These are phyloP conservation scores for Acarospora socialis DNA, from an alignment of 2,329 filamentous ascomycete genomes.

Conservation along the genomic window DNA sequence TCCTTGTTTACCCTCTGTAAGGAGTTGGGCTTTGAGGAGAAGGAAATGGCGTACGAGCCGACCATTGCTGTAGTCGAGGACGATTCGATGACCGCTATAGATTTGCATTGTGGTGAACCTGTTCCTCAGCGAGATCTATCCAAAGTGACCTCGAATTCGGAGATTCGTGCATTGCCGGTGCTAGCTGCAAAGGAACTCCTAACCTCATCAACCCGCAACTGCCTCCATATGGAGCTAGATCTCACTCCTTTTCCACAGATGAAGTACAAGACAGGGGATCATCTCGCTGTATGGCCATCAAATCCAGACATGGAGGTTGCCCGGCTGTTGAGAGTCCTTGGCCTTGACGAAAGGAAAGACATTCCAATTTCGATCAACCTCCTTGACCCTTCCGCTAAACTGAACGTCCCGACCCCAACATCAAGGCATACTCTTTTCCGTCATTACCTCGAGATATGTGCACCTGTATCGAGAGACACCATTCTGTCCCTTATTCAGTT, in stretches of 20 bases:
- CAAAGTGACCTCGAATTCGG: constrained; percentile 4
- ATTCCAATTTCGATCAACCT: constrained; percentile 19
- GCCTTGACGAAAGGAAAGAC: constrained; percentile 13
- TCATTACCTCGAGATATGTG: constrained; percentile 2
- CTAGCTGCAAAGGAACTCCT: constrained; percentile 23
- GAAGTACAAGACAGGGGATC: constrained; percentile 31
- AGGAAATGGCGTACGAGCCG: constrained; percentile 22
- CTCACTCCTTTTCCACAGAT: constrained; percentile 22
- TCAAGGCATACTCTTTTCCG: neutral
- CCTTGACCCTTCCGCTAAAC: constrained; percentile 18
- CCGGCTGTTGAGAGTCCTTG: constrained; percentile 20
- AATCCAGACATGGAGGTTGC: constrained; percentile 27
- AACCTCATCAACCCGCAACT: constrained; percentile 23
- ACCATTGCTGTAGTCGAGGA: constrained; percentile 14
- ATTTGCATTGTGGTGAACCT: constrained; percentile 19
- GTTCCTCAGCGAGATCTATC: constrained; percentile 11
- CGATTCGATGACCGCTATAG: constrained; percentile 14
- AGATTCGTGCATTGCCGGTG: constrained; percentile 17
- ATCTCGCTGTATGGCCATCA: constrained; percentile 27
- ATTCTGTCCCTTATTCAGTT: neutral
- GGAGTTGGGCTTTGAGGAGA: constrained; percentile 21
- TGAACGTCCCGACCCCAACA: constrained; percentile 13
- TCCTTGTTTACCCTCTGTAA: constrained; percentile 21
- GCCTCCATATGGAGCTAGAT: constrained; percentile 29
- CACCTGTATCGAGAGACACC: constrained; percentile 1